A percentile compares a stretch with the other conserved stretches of the same genome.
These are phyloP conservation scores for Aphanomyces invadans DNA, from an alignment of 352 stramenopile species.

Conservation along the genomic window DNA sequence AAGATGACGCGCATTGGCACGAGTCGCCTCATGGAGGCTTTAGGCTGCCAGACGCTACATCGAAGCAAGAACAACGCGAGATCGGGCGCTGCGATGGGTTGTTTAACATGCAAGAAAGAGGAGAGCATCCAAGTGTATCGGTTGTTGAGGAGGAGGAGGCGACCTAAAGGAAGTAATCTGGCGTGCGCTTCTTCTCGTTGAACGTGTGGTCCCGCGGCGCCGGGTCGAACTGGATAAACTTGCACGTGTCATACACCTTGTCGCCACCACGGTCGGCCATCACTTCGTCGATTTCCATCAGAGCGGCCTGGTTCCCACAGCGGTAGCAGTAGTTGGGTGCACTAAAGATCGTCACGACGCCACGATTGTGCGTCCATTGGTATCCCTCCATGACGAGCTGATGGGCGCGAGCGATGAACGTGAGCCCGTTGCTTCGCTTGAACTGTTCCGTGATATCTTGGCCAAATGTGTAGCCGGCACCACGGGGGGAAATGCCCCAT, in stretches of 20 bases:
- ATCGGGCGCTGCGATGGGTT: not conserved
- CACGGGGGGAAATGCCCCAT: conserved; percentile 81
- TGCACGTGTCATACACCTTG: conserved; percentile 89
- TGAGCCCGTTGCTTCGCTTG: conserved; percentile 83
- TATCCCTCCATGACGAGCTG: conserved; percentile 93
- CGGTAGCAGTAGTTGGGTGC: conserved; percentile 94
- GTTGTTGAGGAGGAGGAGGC: not conserved
- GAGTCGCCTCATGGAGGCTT: too few relatives aligned
- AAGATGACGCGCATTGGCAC: too few relatives aligned
- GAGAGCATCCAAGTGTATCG: not conserved
- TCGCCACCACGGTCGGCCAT: conserved; percentile 80
- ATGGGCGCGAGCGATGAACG: conserved; percentile 79
- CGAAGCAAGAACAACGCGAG: too few relatives aligned
- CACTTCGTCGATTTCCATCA: conserved; percentile 93
- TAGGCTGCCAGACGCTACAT: too few relatives aligned
- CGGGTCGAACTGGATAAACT: conserved; percentile 89
- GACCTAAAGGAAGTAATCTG: conserved; percentile 88
- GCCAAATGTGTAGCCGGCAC: conserved; percentile 81
- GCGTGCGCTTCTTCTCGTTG: conserved; percentile 88
- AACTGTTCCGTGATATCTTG: conserved; percentile 87
- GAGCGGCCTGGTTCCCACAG: conserved; percentile 93
- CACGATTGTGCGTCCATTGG: conserved; percentile 88
- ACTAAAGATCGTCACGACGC: conserved; percentile 89
- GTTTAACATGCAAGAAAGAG: not conserved
- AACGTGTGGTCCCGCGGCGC: conserved; percentile 86